Evolutionary conservation across 73 alveolate genomes (phyloP).

Genomic region (Tetrahymena elliotti): DNA sequence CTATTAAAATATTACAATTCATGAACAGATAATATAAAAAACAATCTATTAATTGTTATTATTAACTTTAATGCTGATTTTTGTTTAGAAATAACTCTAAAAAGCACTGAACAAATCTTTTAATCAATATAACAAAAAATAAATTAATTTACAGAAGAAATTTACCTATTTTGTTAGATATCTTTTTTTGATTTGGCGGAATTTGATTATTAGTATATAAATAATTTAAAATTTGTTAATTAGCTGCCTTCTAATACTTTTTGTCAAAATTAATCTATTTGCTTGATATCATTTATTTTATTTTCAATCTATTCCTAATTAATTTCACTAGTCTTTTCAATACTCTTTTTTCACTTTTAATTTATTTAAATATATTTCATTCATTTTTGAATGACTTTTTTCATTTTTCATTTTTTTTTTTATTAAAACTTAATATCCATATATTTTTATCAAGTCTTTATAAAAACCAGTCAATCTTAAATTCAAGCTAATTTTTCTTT

Average conservation of each 20-base stretch:
- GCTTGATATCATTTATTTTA: not conserved
- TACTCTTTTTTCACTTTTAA: not conserved
- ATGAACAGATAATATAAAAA: no score
- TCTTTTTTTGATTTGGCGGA: not conserved
- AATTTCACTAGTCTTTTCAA: not conserved
- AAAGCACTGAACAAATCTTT: not conserved
- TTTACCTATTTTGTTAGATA: not conserved
- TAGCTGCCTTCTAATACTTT: not conserved
- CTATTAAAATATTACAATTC: no score
- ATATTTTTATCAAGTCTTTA: not conserved
- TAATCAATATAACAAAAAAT: no score
- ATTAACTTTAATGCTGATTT: no score
- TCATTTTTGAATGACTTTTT: not conserved
- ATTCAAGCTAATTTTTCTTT: no score
- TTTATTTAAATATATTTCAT: not conserved
- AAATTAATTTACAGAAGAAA: not conserved
- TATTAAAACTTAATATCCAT: not conserved
- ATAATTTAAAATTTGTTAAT: no score
- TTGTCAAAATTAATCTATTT: not conserved
- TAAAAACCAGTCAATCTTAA: not conserved
- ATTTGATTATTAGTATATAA: no score
- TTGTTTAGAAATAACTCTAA: no score
- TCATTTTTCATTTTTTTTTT: no score
- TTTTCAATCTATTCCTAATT: not conserved
- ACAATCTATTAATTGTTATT: no score